Percentiles rank a stretch among this genome's conserved stretches.
Evolutionary conservation across 352 stramenopile genomes (phyloP).

Genomic region (Elongisporangium undulatum): DNA sequence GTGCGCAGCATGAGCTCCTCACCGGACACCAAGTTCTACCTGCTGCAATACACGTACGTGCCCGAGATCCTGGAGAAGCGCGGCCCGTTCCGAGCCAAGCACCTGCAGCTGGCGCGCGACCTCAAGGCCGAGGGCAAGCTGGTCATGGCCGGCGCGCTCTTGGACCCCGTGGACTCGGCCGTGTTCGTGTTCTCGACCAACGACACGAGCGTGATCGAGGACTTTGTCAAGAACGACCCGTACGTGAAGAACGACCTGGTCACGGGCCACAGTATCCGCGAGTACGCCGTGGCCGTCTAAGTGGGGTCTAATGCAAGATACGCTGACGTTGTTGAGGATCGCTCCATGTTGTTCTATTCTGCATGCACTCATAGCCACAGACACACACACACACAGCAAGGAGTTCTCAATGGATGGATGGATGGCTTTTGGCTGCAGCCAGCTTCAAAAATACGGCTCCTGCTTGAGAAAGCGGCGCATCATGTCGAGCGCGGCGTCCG

Average conservation of each 20-base stretch:
- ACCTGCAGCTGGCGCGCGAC: constrained; percentile 42
- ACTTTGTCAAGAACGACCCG: constrained; percentile 61
- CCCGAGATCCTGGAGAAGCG: constrained; percentile 72
- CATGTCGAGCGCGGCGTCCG: constrained; percentile 71
- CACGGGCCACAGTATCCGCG: constrained; percentile 56
- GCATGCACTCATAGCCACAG: constrained; percentile 6
- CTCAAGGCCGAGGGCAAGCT: constrained; percentile 55
- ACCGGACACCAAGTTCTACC: constrained; percentile 54
- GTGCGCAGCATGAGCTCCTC: neutral
- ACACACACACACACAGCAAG: constrained; percentile 5
- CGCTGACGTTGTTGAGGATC: constrained; percentile 9
- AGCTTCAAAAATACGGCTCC: constrained; percentile 12
- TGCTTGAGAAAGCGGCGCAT: constrained; percentile 72
- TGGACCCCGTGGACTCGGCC: constrained; percentile 52
- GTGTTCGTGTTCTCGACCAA: constrained; percentile 63
- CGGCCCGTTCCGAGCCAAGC: constrained; percentile 57
- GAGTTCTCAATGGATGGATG: neutral
- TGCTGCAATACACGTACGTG: constrained; percentile 74
- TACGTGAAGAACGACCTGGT: constrained; percentile 77
- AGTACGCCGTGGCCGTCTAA: constrained; percentile 71
- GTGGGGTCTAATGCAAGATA: neutral
- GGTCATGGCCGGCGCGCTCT: constrained; percentile 67
- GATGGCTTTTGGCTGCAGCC: neutral
- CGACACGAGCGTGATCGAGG: constrained; percentile 50
- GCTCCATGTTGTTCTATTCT: constrained; percentile 2